A percentile compares a stretch with the other conserved stretches of the same genome.
phyloP scores from a whole-genome alignment of 257 asterid genomes.

The Gentiana straminea region DNA sequence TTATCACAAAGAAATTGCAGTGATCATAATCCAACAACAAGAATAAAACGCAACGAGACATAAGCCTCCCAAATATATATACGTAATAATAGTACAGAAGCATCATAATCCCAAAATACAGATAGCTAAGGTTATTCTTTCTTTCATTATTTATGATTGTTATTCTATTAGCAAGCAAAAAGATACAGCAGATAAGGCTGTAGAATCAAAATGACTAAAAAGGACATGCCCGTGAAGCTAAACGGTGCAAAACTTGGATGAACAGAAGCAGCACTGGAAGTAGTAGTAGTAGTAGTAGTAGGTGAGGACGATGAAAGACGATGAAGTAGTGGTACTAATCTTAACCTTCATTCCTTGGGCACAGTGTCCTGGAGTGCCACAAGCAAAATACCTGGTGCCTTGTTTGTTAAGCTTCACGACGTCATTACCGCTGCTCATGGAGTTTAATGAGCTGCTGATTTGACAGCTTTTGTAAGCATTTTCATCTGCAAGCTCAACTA shows the following conservation, averaged over 20 bases:
- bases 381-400: conserved; percentile 66
- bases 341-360: conserved; percentile 74
- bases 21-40: no score
- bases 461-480: conserved; percentile 63
- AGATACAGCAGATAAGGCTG: no score
- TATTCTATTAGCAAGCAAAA: no score
- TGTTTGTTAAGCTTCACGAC: conserved; percentile 54
- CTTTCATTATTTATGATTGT: no score
- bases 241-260: neutral
- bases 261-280: conserved; percentile 4
- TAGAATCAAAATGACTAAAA: neutral
- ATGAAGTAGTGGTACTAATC: conserved; percentile 32
- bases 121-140: no score
- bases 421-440: conserved; percentile 41
- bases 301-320: conserved; percentile 21
- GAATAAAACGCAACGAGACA: no score
- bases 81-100: no score
- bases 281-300: neutral
- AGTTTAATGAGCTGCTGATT: conserved; percentile 32
- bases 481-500: conserved; percentile 51
- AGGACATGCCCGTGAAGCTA: neutral
- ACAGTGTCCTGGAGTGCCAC: conserved; percentile 80
- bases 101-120: no score
- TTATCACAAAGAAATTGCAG: no score
- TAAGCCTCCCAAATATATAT: no score